Evolutionary conservation across 768 basidiomycete genomes (phyloP).

Genomic region (Mrakia gelida): DNA sequence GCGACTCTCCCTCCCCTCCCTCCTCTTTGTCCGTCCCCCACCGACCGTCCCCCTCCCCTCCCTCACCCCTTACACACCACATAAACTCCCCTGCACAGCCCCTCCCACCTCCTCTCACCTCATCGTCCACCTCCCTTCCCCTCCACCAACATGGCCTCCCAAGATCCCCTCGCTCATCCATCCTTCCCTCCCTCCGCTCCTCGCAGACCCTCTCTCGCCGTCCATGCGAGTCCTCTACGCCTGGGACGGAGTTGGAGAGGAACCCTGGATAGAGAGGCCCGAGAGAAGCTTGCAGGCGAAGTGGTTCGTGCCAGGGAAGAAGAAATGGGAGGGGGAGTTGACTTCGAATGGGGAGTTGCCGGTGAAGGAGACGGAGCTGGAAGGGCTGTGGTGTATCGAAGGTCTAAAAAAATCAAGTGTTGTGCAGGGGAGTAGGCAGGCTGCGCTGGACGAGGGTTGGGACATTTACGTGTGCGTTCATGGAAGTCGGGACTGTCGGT

Average conservation of each 20-base stretch:
- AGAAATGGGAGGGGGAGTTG: background rate
- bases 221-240: constrained; percentile 7
- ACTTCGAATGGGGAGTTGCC: background rate
- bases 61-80: constrained; percentile 12
- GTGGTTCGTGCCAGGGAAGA: background rate
- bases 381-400: background rate
- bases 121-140: constrained; percentile 16
- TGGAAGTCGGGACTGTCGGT: constrained; percentile 70
- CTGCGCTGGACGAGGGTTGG: background rate
- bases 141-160: constrained; percentile 20
- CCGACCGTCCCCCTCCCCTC: constrained; percentile 12
- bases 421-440: background rate
- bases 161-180: constrained; percentile 12
- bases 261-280: background rate
- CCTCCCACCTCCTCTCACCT: background rate
- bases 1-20: background rate
- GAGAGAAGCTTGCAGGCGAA: background rate
- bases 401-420: background rate
- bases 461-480: constrained; percentile 63
- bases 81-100: constrained; percentile 4
- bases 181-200: background rate
- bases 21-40: background rate
- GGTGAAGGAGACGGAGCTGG: background rate
- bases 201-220: background rate
- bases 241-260: constrained; percentile 3